Evolutionary conservation across 2,329 filamentous ascomycete species (phyloP).

Genomic region (Phialocephala sp.): DNA sequence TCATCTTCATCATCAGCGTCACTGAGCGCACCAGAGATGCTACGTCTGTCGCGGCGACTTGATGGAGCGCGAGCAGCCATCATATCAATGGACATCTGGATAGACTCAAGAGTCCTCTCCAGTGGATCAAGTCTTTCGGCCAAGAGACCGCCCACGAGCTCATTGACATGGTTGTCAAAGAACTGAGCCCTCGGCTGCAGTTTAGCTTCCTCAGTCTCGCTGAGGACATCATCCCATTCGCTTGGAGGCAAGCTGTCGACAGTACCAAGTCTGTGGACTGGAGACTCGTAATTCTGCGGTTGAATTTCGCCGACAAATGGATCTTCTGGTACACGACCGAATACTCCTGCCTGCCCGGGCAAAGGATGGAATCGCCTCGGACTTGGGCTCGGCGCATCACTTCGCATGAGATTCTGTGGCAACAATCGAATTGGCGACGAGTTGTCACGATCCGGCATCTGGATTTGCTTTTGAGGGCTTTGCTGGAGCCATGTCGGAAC

Average conservation of each 20-base stretch:
- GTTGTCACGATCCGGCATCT: conserved; percentile 48
- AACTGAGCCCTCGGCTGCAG: conserved; percentile 81
- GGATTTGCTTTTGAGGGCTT: conserved; percentile 48
- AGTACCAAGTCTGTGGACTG: conserved; percentile 67
- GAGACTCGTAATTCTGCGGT: conserved; percentile 53
- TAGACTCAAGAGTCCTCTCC: conserved; percentile 76
- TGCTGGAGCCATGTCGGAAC: conserved; percentile 52
- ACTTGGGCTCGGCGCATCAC: conserved; percentile 76
- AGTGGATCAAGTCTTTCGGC: conserved; percentile 80
- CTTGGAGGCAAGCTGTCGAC: conserved; percentile 72
- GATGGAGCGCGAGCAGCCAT: conserved; percentile 62
- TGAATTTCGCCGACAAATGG: conserved; percentile 39
- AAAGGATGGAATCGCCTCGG: conserved; percentile 60
- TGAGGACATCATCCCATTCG: conserved; percentile 90
- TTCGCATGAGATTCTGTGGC: conserved; percentile 61
- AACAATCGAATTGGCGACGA: conserved; percentile 60
- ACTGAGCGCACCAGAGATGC: conserved; percentile 73
- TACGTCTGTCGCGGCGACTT: conserved; percentile 64
- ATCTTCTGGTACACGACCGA: conserved; percentile 54
- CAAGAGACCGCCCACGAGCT: conserved; percentile 79
- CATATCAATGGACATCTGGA: conserved; percentile 71
- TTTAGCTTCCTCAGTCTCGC: conserved; percentile 83
- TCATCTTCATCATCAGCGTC: conserved; percentile 97
- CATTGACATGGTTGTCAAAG: conserved; percentile 90
- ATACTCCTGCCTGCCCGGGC: conserved; percentile 53